Conservation (phyloP, 345 rosid species). For the Adansonia digitata region DNA sequence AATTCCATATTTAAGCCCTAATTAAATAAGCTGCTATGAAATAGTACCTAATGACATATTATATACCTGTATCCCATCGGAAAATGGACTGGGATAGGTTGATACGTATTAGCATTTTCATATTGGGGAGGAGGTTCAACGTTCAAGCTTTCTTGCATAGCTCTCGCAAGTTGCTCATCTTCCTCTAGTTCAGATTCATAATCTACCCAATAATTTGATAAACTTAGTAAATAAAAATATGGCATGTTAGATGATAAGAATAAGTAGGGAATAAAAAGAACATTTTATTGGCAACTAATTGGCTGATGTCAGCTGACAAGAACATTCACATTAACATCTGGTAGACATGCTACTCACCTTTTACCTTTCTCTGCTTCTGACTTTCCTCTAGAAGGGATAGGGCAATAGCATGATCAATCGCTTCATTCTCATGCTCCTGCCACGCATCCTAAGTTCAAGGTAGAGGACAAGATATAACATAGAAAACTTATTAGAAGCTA, state of each 20-base stretch:
- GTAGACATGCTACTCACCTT: slow-evolving; percentile 42
- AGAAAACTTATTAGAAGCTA: slow-evolving; percentile 7
- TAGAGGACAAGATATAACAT: neutral
- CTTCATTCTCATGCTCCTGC: slow-evolving; percentile 64
- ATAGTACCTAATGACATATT: slow-evolving; percentile 4
- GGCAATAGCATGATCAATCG: slow-evolving; percentile 76
- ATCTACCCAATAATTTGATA: slow-evolving; percentile 36
- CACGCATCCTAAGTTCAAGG: slow-evolving; percentile 40
- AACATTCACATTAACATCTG: slow-evolving; percentile 7
- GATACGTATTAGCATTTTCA: slow-evolving; percentile 32
- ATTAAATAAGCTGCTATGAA: neutral
- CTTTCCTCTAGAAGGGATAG: slow-evolving; percentile 69
- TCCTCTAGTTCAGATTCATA: slow-evolving; percentile 53
- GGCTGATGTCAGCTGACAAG: neutral
- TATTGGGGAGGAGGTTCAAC: slow-evolving; percentile 44
- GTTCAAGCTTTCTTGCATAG: slow-evolving; percentile 75
- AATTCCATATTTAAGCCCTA: neutral
- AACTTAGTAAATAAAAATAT: slow-evolving; percentile 18
- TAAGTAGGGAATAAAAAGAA: neutral
- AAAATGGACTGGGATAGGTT: slow-evolving; percentile 38
- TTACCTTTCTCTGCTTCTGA: slow-evolving; percentile 31
- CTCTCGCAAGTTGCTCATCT: slow-evolving; percentile 94
- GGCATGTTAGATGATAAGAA: slow-evolving; percentile 11
- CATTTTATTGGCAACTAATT: neutral
- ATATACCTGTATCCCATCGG: slow-evolving; percentile 72